Percentiles rank a stretch among this genome's conserved stretches.
Conservation (phyloP, 805 yeast genomes). For the Candida coleopterorum region DNA sequence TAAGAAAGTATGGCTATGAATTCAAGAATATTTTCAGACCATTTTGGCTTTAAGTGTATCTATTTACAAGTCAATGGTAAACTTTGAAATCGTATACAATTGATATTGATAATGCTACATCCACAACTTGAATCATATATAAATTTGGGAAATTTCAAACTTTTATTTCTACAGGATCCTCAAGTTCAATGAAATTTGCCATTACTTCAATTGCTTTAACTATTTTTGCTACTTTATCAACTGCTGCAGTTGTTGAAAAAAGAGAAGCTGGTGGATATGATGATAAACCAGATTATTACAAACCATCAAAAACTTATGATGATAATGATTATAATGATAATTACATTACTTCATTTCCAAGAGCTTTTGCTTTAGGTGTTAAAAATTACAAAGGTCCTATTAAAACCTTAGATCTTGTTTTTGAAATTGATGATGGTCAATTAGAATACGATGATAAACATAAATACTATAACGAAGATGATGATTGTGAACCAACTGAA, state of each 20-base stretch:
- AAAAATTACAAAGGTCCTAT: not conserved
- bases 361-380: slow-evolving; percentile 3
- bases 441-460: slow-evolving; percentile 2
- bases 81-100: too few relatives aligned
- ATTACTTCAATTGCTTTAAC: slow-evolving; percentile 2
- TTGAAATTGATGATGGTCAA: slow-evolving; percentile 3
- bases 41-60: too few relatives aligned
- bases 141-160: too few relatives aligned
- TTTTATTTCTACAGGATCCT: too few relatives aligned
- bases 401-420: not conserved
- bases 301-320: not conserved
- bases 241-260: slow-evolving; percentile 4
- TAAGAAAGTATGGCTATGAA: too few relatives aligned
- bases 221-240: not conserved
- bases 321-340: not conserved
- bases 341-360: not conserved
- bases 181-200: slow-evolving; percentile 3
- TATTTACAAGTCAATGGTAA: too few relatives aligned
- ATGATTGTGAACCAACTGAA: too few relatives aligned
- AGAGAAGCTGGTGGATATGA: slow-evolving; percentile 4
- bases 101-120: too few relatives aligned
- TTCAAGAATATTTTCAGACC: too few relatives aligned
- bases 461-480: too few relatives aligned
- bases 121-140: too few relatives aligned
- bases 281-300: not conserved